Evolutionary conservation across 2,329 filamentous ascomycete genomes (phyloP).

Genomic region (Ceratocystis colombiana): DNA sequence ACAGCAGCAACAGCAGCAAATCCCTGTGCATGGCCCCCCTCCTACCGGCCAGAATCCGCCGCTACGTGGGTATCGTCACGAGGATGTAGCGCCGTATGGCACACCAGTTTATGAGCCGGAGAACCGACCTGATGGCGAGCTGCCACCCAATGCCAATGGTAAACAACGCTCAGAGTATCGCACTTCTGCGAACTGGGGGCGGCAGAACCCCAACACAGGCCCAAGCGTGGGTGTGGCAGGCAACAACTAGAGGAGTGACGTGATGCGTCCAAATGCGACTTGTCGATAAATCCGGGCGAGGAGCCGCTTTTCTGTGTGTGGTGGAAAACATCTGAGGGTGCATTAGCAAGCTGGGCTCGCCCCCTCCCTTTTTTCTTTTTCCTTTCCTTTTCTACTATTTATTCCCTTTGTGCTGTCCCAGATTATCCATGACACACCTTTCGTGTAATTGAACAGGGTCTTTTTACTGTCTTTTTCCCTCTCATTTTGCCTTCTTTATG

Average conservation of each 20-base stretch:
- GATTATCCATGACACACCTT: no score
- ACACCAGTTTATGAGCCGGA: constrained; percentile 36
- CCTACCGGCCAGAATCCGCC: constrained; percentile 11
- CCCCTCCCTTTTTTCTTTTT: constrained; percentile 27
- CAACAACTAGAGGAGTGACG: constrained; percentile 31
- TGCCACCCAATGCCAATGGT: constrained; percentile 35
- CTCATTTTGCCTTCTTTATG: constrained; percentile 5
- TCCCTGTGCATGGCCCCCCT: constrained; percentile 12
- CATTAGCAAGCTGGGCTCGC: constrained; percentile 29
- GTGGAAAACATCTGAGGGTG: no score
- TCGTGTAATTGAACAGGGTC: constrained; percentile 27
- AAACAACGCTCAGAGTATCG: constrained; percentile 38
- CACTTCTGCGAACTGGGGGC: constrained; percentile 44
- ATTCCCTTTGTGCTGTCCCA: no score
- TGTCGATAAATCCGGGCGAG: neutral
- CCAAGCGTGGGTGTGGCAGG: constrained; percentile 43
- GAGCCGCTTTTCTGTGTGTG: constrained; percentile 21
- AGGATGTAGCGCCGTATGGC: constrained; percentile 21
- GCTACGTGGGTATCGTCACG: constrained; percentile 21
- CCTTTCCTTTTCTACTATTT: constrained; percentile 17
- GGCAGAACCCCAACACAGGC: constrained; percentile 31
- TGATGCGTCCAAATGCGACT: neutral
- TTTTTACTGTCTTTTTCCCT: constrained; percentile 9
- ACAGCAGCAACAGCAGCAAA: neutral
- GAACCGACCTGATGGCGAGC: constrained; percentile 37